Conservation (phyloP, 805 yeast genomes). For the Starmerella kuoi region DNA sequence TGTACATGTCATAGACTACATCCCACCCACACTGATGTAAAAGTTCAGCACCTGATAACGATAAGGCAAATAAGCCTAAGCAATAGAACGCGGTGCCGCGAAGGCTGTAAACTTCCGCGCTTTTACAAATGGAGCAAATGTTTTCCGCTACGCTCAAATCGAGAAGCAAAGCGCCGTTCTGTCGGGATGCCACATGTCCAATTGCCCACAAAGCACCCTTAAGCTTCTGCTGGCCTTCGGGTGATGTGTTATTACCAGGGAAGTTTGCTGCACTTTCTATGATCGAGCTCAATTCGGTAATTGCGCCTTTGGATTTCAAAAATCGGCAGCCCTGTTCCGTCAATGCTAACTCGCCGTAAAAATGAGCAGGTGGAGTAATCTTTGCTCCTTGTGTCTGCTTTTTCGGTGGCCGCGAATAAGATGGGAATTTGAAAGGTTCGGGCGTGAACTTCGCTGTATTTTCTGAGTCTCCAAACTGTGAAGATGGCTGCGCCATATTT, state of each 20-base stretch:
- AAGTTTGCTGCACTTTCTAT: conserved; percentile 8
- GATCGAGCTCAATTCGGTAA: conserved; percentile 21
- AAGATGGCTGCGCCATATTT: background rate
- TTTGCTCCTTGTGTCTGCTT: conserved; percentile 2
- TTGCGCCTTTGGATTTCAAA: conserved; percentile 39
- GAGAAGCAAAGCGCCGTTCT: conserved; percentile 49
- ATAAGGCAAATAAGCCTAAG: conserved; percentile 59
- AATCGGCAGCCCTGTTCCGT: conserved; percentile 68
- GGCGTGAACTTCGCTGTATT: background rate
- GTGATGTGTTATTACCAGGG: background rate
- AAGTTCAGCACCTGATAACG: conserved; percentile 71
- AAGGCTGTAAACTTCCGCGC: conserved; percentile 44
- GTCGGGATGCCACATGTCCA: conserved; percentile 68
- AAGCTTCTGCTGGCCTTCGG: conserved; percentile 34
- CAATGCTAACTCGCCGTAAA: conserved; percentile 66
- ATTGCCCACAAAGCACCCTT: conserved; percentile 79
- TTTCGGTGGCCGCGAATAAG: conserved; percentile 12
- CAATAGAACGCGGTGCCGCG: conserved; percentile 69
- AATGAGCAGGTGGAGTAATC: conserved; percentile 42
- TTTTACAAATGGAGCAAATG: conserved; percentile 40
- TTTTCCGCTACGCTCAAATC: conserved; percentile 37
- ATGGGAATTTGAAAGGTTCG: conserved; percentile 14
- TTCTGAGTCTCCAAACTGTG: background rate
- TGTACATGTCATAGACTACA: conserved; percentile 31
- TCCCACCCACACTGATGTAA: conserved; percentile 74